Conservation (phyloP, 805 yeast species). For the Blastobotrys americana region DNA sequence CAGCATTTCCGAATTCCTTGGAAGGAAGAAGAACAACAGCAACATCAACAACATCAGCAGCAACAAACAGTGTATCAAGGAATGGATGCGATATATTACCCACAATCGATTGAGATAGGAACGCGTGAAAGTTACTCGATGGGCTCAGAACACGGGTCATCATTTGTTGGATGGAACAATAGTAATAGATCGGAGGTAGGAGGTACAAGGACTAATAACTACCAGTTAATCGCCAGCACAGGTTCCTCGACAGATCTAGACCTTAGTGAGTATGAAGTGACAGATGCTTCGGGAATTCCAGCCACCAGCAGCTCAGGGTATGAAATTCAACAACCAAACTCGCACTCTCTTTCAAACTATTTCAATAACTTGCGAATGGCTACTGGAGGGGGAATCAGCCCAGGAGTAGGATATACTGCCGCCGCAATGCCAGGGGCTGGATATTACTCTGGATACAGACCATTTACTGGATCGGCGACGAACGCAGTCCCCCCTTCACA, state of each 20-base stretch:
- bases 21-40: conserved; percentile 12
- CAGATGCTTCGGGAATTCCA: not conserved
- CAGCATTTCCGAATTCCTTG: conserved; percentile 32
- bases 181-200: too few species aligned
- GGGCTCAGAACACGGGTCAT: too few species aligned
- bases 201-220: not conserved
- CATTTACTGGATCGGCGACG: not conserved
- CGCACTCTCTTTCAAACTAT: not conserved
- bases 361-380: not conserved
- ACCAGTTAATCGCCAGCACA: not conserved
- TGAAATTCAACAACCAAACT: not conserved
- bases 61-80: too few species aligned
- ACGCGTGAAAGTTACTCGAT: not conserved
- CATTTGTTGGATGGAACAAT: too few species aligned
- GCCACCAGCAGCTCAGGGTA: not conserved
- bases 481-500: not conserved
- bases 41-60: not conserved
- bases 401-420: not conserved
- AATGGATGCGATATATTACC: not conserved
- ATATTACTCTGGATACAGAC: not conserved
- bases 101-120: not conserved
- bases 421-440: not conserved
- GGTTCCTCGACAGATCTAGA: not conserved
- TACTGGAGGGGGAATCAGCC: not conserved
- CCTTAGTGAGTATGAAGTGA: not conserved